These are phyloP conservation scores for Acmispon strigosus DNA, from an alignment of 306 rosid species.

Conservation along the genomic window DNA sequence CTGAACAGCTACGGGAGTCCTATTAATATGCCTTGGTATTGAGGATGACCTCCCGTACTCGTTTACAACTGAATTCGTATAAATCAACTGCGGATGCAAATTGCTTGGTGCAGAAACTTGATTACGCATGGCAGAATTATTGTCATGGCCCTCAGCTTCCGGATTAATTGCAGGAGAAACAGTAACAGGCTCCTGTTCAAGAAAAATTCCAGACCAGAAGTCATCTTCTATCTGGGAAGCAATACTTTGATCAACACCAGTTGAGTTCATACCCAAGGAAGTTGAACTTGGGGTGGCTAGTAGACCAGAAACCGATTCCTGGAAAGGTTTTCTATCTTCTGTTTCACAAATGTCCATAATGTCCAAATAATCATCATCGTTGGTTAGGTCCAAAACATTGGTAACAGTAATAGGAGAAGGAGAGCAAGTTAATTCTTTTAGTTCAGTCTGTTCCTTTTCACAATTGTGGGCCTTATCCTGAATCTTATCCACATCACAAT, in stretches of 20 bases:
- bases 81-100: conserved; percentile 34
- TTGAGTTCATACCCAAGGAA: conserved; percentile 14
- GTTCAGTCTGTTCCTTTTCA: conserved; percentile 38
- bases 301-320: conserved; percentile 13
- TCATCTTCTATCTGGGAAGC: conserved; percentile 38
- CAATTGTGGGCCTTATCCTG: conserved; percentile 19
- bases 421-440: conserved; percentile 27
- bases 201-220: conserved; percentile 37
- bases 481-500: conserved; percentile 30
- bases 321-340: conserved; percentile 55
- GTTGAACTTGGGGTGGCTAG: conserved; percentile 18
- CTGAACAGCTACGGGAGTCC: conserved; percentile 70
- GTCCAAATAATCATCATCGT: conserved; percentile 51
- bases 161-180: conserved; percentile 41
- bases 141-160: conserved; percentile 39
- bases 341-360: conserved; percentile 19
- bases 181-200: conserved; percentile 25
- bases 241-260: conserved; percentile 30
- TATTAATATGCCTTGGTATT: conserved; percentile 23
- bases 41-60: conserved; percentile 51
- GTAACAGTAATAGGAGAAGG: conserved; percentile 6
- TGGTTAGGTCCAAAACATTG: conserved; percentile 63
- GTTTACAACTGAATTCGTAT: conserved; percentile 20
- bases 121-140: conserved; percentile 32
- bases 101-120: conserved; percentile 31